Base-by-base conservation (phyloP, 2,329 filamentous ascomycete genomes). In the Ophiosphaerella herpotricha region DNA sequence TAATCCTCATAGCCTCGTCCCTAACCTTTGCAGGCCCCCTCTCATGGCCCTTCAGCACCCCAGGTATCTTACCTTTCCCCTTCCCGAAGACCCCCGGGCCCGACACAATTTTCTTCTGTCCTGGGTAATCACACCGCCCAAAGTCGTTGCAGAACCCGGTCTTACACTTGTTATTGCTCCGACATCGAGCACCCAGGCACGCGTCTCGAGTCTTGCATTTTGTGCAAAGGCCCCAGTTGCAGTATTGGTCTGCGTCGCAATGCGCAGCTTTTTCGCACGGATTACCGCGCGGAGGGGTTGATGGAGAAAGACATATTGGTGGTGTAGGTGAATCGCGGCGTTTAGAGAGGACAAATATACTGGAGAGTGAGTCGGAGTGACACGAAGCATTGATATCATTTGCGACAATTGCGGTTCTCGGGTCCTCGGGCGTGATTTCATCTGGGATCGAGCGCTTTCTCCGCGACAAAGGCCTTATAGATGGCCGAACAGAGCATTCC, bases 121-220 rank as follows among this genome's bases (percentile, higher is more conserved):
- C 57, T 0, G 61, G 43, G 21, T 70, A 70, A 50, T 72, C 68
- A 32, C 70, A 73, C 0, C 59, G 51, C 0, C 63, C 68, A 31
- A 64, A 45, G 1, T 41, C 39, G 16, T 72, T 73, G 32, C 70
- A 73, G 39, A 59, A 67, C 0, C 68, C 68, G 0, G 68, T 71
- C 43, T 67, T 70, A 33, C 70, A 72, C n/a, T 52, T 58, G 29
- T 64, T 62, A 33, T 60, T 65, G 24, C 51, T 62, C 29, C 51
- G 59, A 50, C 70, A 73, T 0, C 40, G 43, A 0, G 53, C 51
- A 4, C 68, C 68, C 5, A 68, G 55, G 42, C 68, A 71, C 1
- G 55, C 46, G 16, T 64, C 63, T 0, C 18, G 38, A 0, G 48
- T 5, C 0, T 29, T 46, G 36, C 70, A 73, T 0, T 52, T 24